Percentiles rank a stretch among this genome's conserved stretches.
These are phyloP conservation scores for Mycothermus thermophilus DNA, from an alignment of 495 filamentous ascomycete genomes.

Conservation along the genomic window DNA sequence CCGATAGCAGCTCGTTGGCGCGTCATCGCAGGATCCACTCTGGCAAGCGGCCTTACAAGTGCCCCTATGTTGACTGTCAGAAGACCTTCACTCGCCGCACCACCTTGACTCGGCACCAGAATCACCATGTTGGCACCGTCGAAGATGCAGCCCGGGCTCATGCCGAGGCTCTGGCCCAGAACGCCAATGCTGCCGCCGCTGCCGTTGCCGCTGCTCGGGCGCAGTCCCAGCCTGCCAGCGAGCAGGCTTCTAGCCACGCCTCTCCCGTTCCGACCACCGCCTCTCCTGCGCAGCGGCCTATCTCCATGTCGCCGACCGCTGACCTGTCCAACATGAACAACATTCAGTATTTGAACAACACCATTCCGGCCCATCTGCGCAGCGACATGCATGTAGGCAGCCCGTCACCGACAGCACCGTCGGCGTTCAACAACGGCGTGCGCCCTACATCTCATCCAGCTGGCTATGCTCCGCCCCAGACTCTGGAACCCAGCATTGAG, in stretches of 20 bases:
- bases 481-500: conserved; percentile 77
- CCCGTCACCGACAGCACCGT: conserved; percentile 47
- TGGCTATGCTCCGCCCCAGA: conserved; percentile 66
- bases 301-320: conserved; percentile 65
- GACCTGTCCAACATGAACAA: conserved; percentile 60
- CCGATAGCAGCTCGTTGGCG: conserved; percentile 90
- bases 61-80: conserved; percentile 92
- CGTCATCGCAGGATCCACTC: conserved; percentile 91
- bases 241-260: conserved; percentile 62
- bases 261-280: conserved; percentile 71
- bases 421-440: conserved; percentile 46
- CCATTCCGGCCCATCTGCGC: conserved; percentile 74
- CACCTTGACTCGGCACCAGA: conserved; percentile 89
- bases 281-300: conserved; percentile 61
- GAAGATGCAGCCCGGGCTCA: conserved; percentile 87
- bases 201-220: conserved; percentile 29
- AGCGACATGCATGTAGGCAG: conserved; percentile 55
- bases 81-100: conserved; percentile 97
- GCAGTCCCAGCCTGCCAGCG: conserved; percentile 53
- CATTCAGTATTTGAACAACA: conserved; percentile 60
- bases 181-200: conserved; percentile 38
- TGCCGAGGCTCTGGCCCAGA: conserved; percentile 48
- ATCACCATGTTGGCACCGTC: conserved; percentile 87
- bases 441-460: conserved; percentile 63
- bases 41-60: conserved; percentile 93